Percentiles rank a stretch among this genome's conserved stretches.
These are phyloP conservation scores for Colletotrichum graminicola DNA, from an alignment of 2,329 filamentous ascomycete species.

Conservation along the genomic window DNA sequence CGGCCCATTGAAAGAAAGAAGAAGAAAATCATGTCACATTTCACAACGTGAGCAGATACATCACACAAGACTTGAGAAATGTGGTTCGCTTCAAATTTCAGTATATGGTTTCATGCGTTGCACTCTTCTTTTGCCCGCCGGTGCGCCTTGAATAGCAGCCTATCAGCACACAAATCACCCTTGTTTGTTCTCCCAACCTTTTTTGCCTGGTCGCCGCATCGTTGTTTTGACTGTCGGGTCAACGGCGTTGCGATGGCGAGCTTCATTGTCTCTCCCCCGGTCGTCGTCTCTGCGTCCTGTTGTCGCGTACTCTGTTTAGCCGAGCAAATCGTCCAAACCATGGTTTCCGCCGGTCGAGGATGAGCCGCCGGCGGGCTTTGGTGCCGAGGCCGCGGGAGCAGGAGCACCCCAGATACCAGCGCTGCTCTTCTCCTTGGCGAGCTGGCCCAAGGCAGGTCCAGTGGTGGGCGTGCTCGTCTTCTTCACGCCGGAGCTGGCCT, in stretches of 20 bases:
- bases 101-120: constrained; percentile 42
- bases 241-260: not conserved
- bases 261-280: constrained; percentile 10
- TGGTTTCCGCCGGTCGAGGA: constrained; percentile 42
- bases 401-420: constrained; percentile 93
- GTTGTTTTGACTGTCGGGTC: constrained; percentile 37
- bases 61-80: constrained; percentile 6
- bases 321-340: constrained; percentile 64
- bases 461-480: constrained; percentile 73
- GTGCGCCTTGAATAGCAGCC: constrained; percentile 56
- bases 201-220: constrained; percentile 3
- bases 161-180: constrained; percentile 49
- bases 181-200: constrained; percentile 3
- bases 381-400: constrained; percentile 53
- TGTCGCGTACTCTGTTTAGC: constrained; percentile 47
- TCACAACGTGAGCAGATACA: constrained; percentile 6
- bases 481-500: constrained; percentile 79
- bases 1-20: not conserved
- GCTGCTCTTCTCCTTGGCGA: constrained; percentile 98
- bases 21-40: constrained; percentile 21
- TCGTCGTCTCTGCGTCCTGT: constrained; percentile 10
- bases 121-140: constrained; percentile 56
- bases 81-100: constrained; percentile 35
- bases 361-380: constrained; percentile 47
- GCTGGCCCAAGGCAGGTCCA: constrained; percentile 87